phyloP scores from a whole-genome alignment of 495 filamentous ascomycete genomes.

The Tuber brumale region DNA sequence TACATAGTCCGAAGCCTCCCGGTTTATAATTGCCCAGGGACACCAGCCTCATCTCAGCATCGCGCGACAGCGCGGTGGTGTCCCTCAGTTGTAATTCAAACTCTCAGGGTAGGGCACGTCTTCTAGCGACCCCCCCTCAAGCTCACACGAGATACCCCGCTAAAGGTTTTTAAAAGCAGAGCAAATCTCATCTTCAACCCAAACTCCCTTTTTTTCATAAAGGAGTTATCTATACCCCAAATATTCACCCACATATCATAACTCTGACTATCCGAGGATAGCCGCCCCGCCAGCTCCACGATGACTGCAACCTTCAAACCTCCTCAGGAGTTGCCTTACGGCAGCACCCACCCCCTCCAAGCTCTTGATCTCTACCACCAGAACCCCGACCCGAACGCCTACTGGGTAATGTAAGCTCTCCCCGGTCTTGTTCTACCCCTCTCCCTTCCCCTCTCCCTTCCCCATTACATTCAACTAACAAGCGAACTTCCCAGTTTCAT shows the following conservation, averaged over 20 bases:
- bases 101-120: not conserved
- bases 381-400: slow-evolving; percentile 34
- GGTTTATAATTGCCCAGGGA: not conserved
- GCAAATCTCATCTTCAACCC: not conserved
- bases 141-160: not conserved
- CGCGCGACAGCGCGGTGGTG: not conserved
- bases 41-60: not conserved
- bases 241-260: not conserved
- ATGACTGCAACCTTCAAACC: not conserved
- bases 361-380: slow-evolving; percentile 22
- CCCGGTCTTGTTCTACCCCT: not conserved
- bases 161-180: not conserved
- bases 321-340: not conserved
- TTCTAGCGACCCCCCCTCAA: not conserved
- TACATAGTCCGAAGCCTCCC: not conserved
- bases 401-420: slow-evolving; percentile 48
- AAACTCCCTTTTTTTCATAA: not conserved
- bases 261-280: not conserved
- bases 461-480: not conserved
- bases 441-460: not conserved
- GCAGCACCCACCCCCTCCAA: slow-evolving; percentile 17
- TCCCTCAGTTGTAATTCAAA: not conserved
- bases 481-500: slow-evolving; percentile 54
- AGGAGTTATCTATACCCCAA: not conserved
- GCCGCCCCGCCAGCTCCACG: not conserved